Evolutionary conservation across 2,329 filamentous ascomycete genomes (phyloP).

Genomic region (Scortechinia acanthostroma): DNA sequence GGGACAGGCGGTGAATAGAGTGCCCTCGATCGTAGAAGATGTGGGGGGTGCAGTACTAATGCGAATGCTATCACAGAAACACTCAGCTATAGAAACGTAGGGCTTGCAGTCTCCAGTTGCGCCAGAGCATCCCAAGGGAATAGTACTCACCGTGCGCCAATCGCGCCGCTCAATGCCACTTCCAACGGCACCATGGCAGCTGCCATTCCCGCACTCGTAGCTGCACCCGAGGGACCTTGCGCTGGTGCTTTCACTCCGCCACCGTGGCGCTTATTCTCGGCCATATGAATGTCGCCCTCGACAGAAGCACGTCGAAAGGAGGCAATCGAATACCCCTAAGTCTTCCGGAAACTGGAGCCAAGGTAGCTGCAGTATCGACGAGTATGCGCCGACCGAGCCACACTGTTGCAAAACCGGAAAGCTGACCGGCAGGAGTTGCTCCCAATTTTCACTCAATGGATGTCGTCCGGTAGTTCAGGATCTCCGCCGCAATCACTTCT

Average conservation of each 20-base stretch:
- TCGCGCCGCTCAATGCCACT: slow-evolving; percentile 45
- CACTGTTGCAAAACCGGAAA: no score
- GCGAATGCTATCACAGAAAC: slow-evolving; percentile 52
- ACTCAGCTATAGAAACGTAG: no score
- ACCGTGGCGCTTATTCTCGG: slow-evolving; percentile 50
- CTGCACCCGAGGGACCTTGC: slow-evolving; percentile 33
- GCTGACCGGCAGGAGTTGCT: no score
- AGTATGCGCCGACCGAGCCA: no score
- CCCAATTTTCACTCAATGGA: no score
- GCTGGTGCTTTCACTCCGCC: slow-evolving; percentile 38
- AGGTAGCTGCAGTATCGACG: no score
- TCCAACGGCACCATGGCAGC: slow-evolving; percentile 38
- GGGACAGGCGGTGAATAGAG: slow-evolving; percentile 52
- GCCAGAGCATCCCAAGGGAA: background rate
- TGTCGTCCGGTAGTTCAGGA: no score
- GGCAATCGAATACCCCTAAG: no score
- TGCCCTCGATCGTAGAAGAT: slow-evolving; percentile 47
- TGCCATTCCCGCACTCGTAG: slow-evolving; percentile 22
- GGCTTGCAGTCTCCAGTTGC: background rate
- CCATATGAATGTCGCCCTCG: no score
- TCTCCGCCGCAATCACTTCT: no score
- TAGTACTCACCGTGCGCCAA: slow-evolving; percentile 48
- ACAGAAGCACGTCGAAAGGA: no score
- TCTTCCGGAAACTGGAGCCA: no score
- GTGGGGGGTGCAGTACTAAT: slow-evolving; percentile 42